These are phyloP conservation scores for Heimioporus punctisporus DNA, from an alignment of 1,284 basidiomycete genomes.

Conservation along the genomic window DNA sequence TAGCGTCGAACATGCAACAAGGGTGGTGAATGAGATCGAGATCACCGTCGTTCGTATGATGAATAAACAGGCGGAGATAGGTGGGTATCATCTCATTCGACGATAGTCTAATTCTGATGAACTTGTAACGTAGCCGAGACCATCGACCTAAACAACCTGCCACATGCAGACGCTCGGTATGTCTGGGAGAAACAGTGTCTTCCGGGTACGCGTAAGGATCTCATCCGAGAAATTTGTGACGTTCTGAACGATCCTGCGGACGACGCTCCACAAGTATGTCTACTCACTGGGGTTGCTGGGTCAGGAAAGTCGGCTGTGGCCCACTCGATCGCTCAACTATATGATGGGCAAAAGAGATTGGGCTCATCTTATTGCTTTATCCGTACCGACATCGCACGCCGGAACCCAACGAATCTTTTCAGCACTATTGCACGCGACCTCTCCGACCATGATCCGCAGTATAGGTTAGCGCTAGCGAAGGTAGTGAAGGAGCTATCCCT, in stretches of 20 bases:
- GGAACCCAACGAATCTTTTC: background rate
- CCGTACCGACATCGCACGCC: background rate
- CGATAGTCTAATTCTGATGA: background rate
- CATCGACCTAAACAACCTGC: background rate
- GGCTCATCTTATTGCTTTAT: background rate
- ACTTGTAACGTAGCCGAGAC: background rate
- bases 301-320: conserved; percentile 1
- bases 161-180: background rate
- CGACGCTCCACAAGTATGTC: conserved; percentile 1
- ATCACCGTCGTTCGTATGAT: background rate
- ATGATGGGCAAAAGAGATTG: background rate
- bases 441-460: background rate
- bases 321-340: conserved; percentile 1
- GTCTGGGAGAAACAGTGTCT: background rate
- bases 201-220: background rate
- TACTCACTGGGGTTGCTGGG: background rate
- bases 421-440: background rate
- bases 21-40: too few species aligned
- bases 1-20: too few species aligned
- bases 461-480: background rate
- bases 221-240: conserved; percentile 1
- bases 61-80: background rate
- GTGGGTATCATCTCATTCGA: background rate
- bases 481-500: too few species aligned
- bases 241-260: background rate